Evolutionary conservation across 129 eudicot species (phyloP).

Genomic region (Cynara cardunculus): DNA sequence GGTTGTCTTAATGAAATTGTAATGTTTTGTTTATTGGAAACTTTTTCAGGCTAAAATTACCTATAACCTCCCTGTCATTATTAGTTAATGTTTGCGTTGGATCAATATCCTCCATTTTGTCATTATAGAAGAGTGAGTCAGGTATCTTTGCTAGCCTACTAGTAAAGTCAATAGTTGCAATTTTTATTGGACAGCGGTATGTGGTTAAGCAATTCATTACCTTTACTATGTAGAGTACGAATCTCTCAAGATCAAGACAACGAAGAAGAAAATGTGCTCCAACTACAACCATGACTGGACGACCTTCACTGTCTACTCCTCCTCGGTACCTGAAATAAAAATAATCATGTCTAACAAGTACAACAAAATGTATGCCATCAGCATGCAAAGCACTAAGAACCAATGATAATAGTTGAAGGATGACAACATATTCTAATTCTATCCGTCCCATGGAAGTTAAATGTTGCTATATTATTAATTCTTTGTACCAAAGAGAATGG

Average conservation of each 20-base stretch:
- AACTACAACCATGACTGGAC: constrained; percentile 85
- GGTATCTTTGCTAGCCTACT: background rate
- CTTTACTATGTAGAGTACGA: constrained; percentile 70
- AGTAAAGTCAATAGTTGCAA: background rate
- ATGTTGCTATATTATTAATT: background rate
- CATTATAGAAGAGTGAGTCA: background rate
- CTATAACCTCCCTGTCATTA: no score
- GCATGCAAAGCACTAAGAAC: background rate
- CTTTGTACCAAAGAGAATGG: background rate
- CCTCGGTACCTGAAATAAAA: constrained; percentile 65
- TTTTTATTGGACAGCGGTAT: background rate
- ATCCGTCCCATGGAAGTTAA: background rate
- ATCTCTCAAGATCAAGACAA: constrained; percentile 87
- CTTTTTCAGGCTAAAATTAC: no score
- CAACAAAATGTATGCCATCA: background rate
- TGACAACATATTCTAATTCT: background rate
- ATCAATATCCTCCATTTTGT: background rate
- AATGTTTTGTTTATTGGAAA: no score
- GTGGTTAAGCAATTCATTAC: constrained; percentile 25
- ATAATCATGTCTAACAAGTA: background rate
- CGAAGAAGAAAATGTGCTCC: constrained; percentile 95
- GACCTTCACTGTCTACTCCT: constrained; percentile 92
- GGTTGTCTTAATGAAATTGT: no score
- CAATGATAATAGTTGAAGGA: background rate
- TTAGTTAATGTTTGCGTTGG: background rate